phyloP scores from a whole-genome alignment of 2,329 filamentous ascomycete genomes.

The Coniochaeta ligniaria region DNA sequence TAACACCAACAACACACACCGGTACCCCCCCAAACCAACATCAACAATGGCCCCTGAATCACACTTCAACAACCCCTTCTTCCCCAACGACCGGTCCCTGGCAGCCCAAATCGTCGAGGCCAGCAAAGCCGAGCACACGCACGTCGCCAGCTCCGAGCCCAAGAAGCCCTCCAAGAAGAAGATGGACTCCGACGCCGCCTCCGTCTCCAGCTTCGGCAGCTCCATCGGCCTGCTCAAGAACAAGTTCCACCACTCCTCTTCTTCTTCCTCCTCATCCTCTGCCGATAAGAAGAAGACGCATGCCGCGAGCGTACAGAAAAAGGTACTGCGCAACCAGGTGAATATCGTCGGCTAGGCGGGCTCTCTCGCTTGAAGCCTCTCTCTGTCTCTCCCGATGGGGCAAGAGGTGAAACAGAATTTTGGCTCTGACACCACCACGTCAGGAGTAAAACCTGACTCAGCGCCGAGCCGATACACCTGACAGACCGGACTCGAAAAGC shows the following conservation, averaged over 20 bases:
- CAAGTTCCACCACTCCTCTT: slow-evolving; percentile 6
- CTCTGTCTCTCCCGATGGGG: not conserved
- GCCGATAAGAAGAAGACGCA: slow-evolving; percentile 4
- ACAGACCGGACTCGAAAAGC: not conserved
- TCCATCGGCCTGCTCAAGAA: slow-evolving; percentile 13
- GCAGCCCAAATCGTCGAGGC: not conserved
- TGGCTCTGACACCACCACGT: not conserved
- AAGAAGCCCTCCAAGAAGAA: slow-evolving; percentile 3
- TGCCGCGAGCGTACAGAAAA: slow-evolving; percentile 1
- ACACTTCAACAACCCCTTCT: slow-evolving; percentile 3
- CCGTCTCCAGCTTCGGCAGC: slow-evolving; percentile 16
- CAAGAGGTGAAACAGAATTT: not conserved
- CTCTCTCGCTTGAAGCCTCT: not conserved
- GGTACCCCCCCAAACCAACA: not conserved
- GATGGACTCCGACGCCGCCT: slow-evolving; percentile 13
- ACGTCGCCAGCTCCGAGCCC: slow-evolving; percentile 1
- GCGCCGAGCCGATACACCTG: not conserved
- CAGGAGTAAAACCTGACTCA: not conserved
- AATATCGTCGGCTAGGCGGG: slow-evolving; percentile 1
- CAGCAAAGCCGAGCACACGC: slow-evolving; percentile 3
- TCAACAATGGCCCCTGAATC: not conserved
- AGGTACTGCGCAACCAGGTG: slow-evolving; percentile 6
- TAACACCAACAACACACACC: not conserved
- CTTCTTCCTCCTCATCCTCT: not conserved
- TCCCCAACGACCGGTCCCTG: slow-evolving; percentile 1